Base-by-base conservation (phyloP, 805 yeast species). In the Yarrowia sp. region DNA sequence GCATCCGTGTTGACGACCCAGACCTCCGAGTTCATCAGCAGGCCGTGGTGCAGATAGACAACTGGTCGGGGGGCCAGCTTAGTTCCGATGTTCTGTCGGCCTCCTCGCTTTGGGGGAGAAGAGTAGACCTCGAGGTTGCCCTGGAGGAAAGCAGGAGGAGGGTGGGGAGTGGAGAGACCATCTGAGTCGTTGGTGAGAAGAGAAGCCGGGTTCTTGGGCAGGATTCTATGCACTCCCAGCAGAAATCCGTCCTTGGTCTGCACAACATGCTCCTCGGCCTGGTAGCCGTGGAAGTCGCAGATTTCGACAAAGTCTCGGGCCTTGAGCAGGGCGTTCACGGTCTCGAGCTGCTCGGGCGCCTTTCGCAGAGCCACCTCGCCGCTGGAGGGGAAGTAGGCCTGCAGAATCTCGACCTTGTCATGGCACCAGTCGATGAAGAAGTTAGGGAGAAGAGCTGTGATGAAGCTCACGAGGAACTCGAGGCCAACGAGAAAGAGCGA, bases 41-140 rank as follows among this genome's bases (percentile, higher is more conserved):
- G 77, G 0, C 98, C 98, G 70, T 93, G 98, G 71, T 93, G 98
- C 61, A 93, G 80, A 71, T 88, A 93, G 0, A 88, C 88, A 1
- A 87, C 86, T 0, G 77, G 77, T 38, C 64, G 61, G 18, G 41
- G 22, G 33, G 21, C 29, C 36, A 27, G 22, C n/a, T 39, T 49
- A 13, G 58, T 7, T 60, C 51, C 9, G 49, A 36, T 24, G 35
- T 29, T 44, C 22, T 33, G 25, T 39, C 31, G 66, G 66, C 35
- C 63, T 46, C 32, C 53, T 53, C 8, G 18, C 10, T 16, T 31
- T 9, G 41, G 53, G 12, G 36, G 44, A 6, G 46, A 38, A 21
- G 61, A 55, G 47, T 55, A 39, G 22, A 55, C 36, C 29, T 38
- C 35, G 7, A 38, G 47, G 16, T 38, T 38, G 4, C 46, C 61